Conservation (phyloP, 2,329 filamentous ascomycete species). For the Neophaeococcomyces aloes region DNA sequence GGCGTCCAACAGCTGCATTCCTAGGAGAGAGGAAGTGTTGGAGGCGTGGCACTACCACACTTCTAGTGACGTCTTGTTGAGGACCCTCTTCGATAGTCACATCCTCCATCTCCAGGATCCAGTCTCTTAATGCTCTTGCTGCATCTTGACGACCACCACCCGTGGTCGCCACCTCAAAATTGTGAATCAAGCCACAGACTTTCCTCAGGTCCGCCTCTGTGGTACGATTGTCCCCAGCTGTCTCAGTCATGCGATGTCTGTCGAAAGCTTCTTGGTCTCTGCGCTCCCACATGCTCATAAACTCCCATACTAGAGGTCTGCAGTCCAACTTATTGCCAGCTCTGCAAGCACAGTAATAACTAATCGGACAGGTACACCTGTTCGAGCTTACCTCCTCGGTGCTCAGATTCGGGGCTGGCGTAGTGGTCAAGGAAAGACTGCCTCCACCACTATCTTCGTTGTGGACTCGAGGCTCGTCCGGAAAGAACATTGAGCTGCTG, state of each 20-base stretch:
- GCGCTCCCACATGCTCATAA: conserved; percentile 5
- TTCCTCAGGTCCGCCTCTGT: not conserved
- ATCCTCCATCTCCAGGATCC: conserved; percentile 10
- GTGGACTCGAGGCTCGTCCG: no score
- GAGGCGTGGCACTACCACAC: conserved; percentile 4
- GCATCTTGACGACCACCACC: no score
- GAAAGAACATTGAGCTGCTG: no score
- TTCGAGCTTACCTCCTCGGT: no score
- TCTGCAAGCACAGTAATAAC: conserved; percentile 9
- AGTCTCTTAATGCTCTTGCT: conserved; percentile 5
- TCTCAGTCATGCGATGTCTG: not conserved
- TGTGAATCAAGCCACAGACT: conserved; percentile 8
- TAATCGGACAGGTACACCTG: no score
- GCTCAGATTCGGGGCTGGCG: no score
- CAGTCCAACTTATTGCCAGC: conserved; percentile 12
- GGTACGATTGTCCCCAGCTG: conserved; percentile 8
- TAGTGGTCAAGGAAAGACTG: no score
- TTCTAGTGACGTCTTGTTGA: conserved; percentile 5
- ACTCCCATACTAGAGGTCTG: conserved; percentile 13
- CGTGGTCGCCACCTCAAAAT: not conserved
- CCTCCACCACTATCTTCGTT: no score
- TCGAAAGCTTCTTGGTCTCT: not conserved
- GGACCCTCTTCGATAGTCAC: conserved; percentile 9
- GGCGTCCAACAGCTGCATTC: not conserved
- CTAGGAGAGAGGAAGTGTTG: conserved; percentile 11